These are phyloP conservation scores for Paramecium primaurelia DNA, from an alignment of 73 alveolate genomes.

Conservation along the genomic window DNA sequence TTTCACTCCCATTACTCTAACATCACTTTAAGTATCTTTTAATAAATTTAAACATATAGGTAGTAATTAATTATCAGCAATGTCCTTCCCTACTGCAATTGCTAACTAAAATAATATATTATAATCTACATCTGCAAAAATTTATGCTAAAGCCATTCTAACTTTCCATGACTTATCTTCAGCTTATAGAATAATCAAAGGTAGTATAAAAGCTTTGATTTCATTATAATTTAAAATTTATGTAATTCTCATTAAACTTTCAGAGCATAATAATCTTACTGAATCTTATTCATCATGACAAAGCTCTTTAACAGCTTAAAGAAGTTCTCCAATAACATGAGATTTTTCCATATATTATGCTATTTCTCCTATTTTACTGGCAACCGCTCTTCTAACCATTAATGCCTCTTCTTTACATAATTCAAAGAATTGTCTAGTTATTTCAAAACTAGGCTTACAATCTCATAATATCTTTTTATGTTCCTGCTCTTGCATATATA, in stretches of 20 bases:
- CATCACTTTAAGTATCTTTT: slow-evolving; percentile 95
- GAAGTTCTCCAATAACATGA: slow-evolving; percentile 80
- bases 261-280: slow-evolving; percentile 89
- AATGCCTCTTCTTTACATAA: slow-evolving; percentile 97
- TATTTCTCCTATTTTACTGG: slow-evolving; percentile 89
- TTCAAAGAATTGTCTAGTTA: slow-evolving; percentile 79
- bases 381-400: slow-evolving; percentile 97
- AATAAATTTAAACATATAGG: slow-evolving; percentile 85
- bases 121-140: slow-evolving; percentile 78
- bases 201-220: slow-evolving; percentile 84
- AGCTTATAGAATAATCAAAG: slow-evolving; percentile 88
- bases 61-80: slow-evolving; percentile 83
- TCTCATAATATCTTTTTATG: slow-evolving; percentile 91
- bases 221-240: slow-evolving; percentile 85
- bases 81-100: slow-evolving; percentile 91
- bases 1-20: slow-evolving; percentile 90
- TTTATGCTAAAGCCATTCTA: slow-evolving; percentile 90
- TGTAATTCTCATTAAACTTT: slow-evolving; percentile 86
- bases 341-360: slow-evolving; percentile 90
- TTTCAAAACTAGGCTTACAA: slow-evolving; percentile 41
- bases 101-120: slow-evolving; percentile 63
- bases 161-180: slow-evolving; percentile 99
- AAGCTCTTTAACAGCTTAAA: slow-evolving; percentile 84
- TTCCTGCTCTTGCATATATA: slow-evolving; percentile 88
- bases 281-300: slow-evolving; percentile 92